Base-by-base conservation (phyloP, 1,284 basidiomycete species). In the Trametes sp. region DNA sequence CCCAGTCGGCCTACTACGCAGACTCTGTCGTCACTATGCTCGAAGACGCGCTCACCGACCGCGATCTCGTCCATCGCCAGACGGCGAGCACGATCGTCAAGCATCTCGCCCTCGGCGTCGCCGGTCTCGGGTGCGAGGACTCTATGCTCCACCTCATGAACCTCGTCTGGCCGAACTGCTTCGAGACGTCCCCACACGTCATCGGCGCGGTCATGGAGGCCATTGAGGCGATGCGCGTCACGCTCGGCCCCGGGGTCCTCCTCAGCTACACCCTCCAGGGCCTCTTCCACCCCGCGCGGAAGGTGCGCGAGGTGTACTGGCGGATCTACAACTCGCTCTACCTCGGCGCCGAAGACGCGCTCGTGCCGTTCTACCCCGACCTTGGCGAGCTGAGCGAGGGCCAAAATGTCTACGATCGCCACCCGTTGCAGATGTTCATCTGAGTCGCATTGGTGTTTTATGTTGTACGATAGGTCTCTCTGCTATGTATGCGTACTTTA, bases 51-150 rank as follows among this genome's bases (percentile, higher is more conserved):
- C 84, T 99, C 55, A 99, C 96, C 19, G 98, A 99, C 76, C 92
- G 98, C 64, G 98, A 99, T 74, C 90, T 98, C 56, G 98, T 99
- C 29, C 98, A 99, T 76, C 92, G 98, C 58, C 98, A 99, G 75
- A 99, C 98, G 0, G 96, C 97, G 0, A 95, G 94, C 67, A 96
- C 97, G n/a, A 99, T 99, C 72, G 96, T 99, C 71, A 98, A 98
- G 81, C 98, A 99, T 77, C 82, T 99, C 49, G 96, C 98, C 1
- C 87, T 99, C 35, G 98, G 98, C 48, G 96, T 98, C 5, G 96
- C 97, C 0, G 98, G 98, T 46, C 85, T 98, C 16, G 98, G 98
- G 0, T 96, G 96, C 73, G 98, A 99, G 78, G 98, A 99, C 77
- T 96, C 96, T 19, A 94, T 98, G 87, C 86, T 96, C 59, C 98